Conservation (phyloP, 495 filamentous ascomycete species). For the Staphylotrichum longicolle region DNA sequence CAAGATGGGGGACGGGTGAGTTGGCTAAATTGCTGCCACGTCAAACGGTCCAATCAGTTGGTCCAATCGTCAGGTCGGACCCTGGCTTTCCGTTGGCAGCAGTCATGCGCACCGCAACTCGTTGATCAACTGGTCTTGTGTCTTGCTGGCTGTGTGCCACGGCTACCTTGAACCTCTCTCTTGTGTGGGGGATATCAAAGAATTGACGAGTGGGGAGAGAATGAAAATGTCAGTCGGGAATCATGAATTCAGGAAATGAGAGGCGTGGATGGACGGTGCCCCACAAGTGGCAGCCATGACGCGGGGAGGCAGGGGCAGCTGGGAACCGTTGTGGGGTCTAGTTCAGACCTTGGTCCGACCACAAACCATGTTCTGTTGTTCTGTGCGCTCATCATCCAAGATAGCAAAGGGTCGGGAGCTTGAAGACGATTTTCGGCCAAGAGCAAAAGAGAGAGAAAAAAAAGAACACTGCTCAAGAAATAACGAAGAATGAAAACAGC, state of each 20-base stretch:
- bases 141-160: neutral
- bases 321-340: neutral
- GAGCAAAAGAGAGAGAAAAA: no score
- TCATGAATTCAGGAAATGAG: neutral
- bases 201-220: neutral
- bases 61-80: slow-evolving; percentile 6
- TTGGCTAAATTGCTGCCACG: slow-evolving; percentile 29
- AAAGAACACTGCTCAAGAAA: no score
- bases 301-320: neutral
- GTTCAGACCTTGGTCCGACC: neutral
- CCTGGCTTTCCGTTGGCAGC: slow-evolving; percentile 17
- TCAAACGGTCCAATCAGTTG: slow-evolving; percentile 16
- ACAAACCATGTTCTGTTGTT: neutral
- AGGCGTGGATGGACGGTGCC: neutral
- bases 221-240: neutral
- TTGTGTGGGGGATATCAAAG: no score
- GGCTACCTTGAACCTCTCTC: neutral
- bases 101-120: slow-evolving; percentile 8
- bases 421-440: no score
- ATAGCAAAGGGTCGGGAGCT: no score
- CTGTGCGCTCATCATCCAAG: no score
- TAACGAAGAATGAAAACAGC: no score
- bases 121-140: neutral
- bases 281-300: neutral
- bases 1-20: slow-evolving; percentile 17